A percentile compares a stretch with the other conserved stretches of the same genome.
Evolutionary conservation across 257 asterid species (phyloP).

Genomic region (Solanum bulbocastanum): DNA sequence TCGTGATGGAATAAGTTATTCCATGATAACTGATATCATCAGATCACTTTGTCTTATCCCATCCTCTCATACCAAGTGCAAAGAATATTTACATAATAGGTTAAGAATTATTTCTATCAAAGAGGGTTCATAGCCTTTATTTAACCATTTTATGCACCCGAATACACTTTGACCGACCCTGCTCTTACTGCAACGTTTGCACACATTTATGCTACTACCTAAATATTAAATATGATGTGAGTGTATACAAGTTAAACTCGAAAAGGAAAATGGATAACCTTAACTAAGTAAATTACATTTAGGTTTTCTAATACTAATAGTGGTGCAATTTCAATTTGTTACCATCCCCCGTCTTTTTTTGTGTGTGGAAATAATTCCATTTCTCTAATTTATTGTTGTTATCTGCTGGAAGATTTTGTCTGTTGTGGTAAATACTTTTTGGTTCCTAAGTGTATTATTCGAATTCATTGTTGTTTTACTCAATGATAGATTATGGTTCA

Average conservation of each 20-base stretch:
- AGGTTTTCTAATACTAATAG: background rate
- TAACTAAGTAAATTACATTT: background rate
- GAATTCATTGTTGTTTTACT: background rate
- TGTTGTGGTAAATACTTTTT: background rate
- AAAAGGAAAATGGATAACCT: background rate
- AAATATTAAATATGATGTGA: background rate
- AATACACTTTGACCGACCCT: background rate
- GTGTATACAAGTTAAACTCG: background rate
- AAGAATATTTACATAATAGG: background rate
- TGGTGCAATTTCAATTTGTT: background rate
- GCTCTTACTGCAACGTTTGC: background rate
- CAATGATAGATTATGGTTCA: background rate
- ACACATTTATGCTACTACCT: background rate
- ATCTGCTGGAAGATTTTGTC: background rate
- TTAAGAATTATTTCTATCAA: background rate
- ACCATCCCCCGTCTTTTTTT: background rate
- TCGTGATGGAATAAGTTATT: background rate
- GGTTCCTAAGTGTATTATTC: background rate
- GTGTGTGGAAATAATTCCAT: background rate
- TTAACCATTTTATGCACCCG: background rate
- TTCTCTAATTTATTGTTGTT: background rate
- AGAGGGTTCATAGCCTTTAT: background rate
- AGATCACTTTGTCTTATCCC: background rate
- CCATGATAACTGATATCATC: no score
- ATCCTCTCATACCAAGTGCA: background rate